Percentiles rank a stretch among this genome's conserved stretches.
phyloP scores from a whole-genome alignment of 1,139 yeast species.

The Lodderomyces oxycetoniae region DNA sequence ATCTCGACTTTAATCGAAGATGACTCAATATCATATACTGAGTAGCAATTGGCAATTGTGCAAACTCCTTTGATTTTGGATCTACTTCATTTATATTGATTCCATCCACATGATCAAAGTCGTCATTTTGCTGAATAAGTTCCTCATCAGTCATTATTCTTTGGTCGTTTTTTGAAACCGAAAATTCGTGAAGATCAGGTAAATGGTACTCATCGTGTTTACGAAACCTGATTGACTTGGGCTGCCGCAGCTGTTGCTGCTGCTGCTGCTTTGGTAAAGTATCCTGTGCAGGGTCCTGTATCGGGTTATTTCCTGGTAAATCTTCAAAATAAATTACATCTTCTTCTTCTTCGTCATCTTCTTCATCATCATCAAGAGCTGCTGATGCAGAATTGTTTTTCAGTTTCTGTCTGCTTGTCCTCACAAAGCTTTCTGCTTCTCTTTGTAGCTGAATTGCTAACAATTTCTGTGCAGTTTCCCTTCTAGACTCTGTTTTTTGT shows the following conservation, averaged over 20 bases:
- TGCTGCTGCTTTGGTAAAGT: not conserved
- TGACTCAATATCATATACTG: conserved; percentile 87
- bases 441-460: conserved; percentile 76
- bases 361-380: conserved; percentile 9
- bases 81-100: conserved; percentile 66
- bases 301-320: conserved; percentile 25
- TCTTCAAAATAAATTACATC: conserved; percentile 37
- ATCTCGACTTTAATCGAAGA: conserved; percentile 74
- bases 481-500: conserved; percentile 67
- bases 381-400: not conserved
- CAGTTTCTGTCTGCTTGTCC: conserved; percentile 1
- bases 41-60: conserved; percentile 66
- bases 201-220: conserved; percentile 78
- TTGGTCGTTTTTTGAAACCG: conserved; percentile 48
- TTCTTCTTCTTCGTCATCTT: conserved; percentile 17
- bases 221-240: conserved; percentile 20
- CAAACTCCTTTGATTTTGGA: conserved; percentile 64
- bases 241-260: not conserved
- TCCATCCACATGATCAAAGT: conserved; percentile 66
- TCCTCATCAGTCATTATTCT: conserved; percentile 75
- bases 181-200: conserved; percentile 53
- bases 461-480: conserved; percentile 73
- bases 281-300: no score
- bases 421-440: conserved; percentile 4
- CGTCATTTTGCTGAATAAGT: conserved; percentile 53